phyloP scores from a whole-genome alignment of 495 filamentous ascomycete genomes.

The Mycothermus thermophilus region DNA sequence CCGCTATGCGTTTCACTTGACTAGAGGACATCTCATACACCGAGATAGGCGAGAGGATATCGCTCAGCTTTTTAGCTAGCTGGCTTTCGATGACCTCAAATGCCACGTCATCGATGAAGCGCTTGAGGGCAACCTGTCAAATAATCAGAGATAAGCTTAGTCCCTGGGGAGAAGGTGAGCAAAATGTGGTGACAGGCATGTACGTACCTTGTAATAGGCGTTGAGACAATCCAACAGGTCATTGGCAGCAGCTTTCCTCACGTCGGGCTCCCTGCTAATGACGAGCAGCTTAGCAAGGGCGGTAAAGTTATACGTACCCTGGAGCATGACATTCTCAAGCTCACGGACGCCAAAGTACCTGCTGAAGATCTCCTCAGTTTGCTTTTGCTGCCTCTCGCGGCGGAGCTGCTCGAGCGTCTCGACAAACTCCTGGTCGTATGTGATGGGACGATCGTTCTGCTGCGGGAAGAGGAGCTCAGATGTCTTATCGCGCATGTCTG shows the following conservation, averaged over 20 bases:
- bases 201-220: slow-evolving; percentile 37
- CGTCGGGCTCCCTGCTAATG: slow-evolving; percentile 18
- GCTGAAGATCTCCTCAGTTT: slow-evolving; percentile 6
- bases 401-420: slow-evolving; percentile 33
- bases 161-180: too few relatives aligned
- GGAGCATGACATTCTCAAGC: neutral
- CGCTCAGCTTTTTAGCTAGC: slow-evolving; percentile 32
- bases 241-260: slow-evolving; percentile 29
- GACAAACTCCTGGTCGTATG: slow-evolving; percentile 43
- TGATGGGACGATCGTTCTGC: slow-evolving; percentile 33
- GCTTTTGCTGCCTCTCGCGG: slow-evolving; percentile 10
- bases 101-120: slow-evolving; percentile 49
- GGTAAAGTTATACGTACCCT: slow-evolving; percentile 7
- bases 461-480: slow-evolving; percentile 24
- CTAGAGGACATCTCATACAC: slow-evolving; percentile 33
- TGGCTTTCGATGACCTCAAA: slow-evolving; percentile 46
- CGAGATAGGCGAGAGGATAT: slow-evolving; percentile 29
- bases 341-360: slow-evolving; percentile 10
- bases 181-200: neutral
- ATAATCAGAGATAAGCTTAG: slow-evolving; percentile 5
- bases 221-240: slow-evolving; percentile 36
- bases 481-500: slow-evolving; percentile 16
- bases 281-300: slow-evolving; percentile 17
- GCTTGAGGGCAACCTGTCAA: slow-evolving; percentile 42
- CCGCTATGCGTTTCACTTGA: slow-evolving; percentile 35